These are phyloP conservation scores for Seminavis robusta DNA, from an alignment of 108 stramenopile genomes.

Conservation along the genomic window DNA sequence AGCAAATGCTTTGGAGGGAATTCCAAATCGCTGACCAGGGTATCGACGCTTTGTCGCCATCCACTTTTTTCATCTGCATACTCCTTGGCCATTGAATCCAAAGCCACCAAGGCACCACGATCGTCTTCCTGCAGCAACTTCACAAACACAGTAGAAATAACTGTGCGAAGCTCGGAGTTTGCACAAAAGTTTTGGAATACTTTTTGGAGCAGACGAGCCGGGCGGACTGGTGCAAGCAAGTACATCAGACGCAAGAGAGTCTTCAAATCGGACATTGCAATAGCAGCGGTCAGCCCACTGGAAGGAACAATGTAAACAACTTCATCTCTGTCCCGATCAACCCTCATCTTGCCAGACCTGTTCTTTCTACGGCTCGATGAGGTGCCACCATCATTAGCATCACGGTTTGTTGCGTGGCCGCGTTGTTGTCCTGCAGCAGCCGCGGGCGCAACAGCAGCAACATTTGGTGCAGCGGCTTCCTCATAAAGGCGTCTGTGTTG, in stretches of 20 bases:
- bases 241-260: slow-evolving; percentile 61
- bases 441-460: slow-evolving; percentile 5
- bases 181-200: slow-evolving; percentile 69
- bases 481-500: slow-evolving; percentile 27
- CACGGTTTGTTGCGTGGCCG: slow-evolving; percentile 1
- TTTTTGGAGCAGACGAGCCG: slow-evolving; percentile 72
- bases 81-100: slow-evolving; percentile 23
- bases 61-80: slow-evolving; percentile 12
- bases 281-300: slow-evolving; percentile 32
- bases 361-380: no score
- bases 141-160: slow-evolving; percentile 37
- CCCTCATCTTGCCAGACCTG: slow-evolving; percentile 43
- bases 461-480: slow-evolving; percentile 14
- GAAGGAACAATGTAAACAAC: slow-evolving; percentile 38
- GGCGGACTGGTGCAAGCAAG: slow-evolving; percentile 75
- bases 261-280: slow-evolving; percentile 50
- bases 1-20: slow-evolving; percentile 73
- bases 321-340: slow-evolving; percentile 50
- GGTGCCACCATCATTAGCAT: no score
- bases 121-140: slow-evolving; percentile 63
- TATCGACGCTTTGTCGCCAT: slow-evolving; percentile 27
- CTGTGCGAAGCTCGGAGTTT: slow-evolving; percentile 29
- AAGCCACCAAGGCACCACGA: slow-evolving; percentile 22
- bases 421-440: slow-evolving; percentile 6
- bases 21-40: slow-evolving; percentile 11